phyloP scores from a whole-genome alignment of 805 yeast species.

The Wickerhamia fluorescens region DNA sequence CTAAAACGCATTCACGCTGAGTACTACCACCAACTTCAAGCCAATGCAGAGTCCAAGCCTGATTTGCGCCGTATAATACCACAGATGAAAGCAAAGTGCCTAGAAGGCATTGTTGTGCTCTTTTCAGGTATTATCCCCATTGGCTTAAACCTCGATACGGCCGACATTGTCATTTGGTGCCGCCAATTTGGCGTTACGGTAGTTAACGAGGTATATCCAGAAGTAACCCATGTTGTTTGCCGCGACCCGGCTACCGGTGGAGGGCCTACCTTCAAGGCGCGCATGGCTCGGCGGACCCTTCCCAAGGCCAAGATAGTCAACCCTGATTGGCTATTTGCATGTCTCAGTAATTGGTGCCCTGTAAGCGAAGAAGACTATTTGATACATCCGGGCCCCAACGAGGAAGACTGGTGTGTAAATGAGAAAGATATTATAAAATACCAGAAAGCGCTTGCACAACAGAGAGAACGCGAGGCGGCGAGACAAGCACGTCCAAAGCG shows the following conservation, averaged over 20 bases:
- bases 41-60: slow-evolving; percentile 30
- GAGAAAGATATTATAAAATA: slow-evolving; percentile 41
- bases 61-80: slow-evolving; percentile 71
- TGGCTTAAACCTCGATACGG: slow-evolving; percentile 63
- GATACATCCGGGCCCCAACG: slow-evolving; percentile 37
- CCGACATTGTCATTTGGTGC: slow-evolving; percentile 91
- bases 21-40: slow-evolving; percentile 50
- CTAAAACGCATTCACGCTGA: slow-evolving; percentile 56
- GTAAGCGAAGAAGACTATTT: slow-evolving; percentile 56
- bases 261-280: slow-evolving; percentile 69
- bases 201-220: slow-evolving; percentile 57
- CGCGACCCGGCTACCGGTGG: slow-evolving; percentile 48
- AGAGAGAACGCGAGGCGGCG: slow-evolving; percentile 10
- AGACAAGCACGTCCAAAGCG: slow-evolving; percentile 24
- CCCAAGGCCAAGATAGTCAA: slow-evolving; percentile 70
- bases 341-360: slow-evolving; percentile 71
- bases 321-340: slow-evolving; percentile 88
- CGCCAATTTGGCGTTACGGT: slow-evolving; percentile 86
- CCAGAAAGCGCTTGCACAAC: slow-evolving; percentile 20
- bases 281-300: slow-evolving; percentile 61
- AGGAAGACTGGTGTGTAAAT: slow-evolving; percentile 38
- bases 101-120: slow-evolving; percentile 61
- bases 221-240: slow-evolving; percentile 86
- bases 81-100: slow-evolving; percentile 58
- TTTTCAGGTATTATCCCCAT: slow-evolving; percentile 88